A percentile compares a stretch with the other conserved stretches of the same genome.
These are phyloP conservation scores for Apiospora kogelbergensis DNA, from an alignment of 2,329 filamentous ascomycete species.

Conservation along the genomic window DNA sequence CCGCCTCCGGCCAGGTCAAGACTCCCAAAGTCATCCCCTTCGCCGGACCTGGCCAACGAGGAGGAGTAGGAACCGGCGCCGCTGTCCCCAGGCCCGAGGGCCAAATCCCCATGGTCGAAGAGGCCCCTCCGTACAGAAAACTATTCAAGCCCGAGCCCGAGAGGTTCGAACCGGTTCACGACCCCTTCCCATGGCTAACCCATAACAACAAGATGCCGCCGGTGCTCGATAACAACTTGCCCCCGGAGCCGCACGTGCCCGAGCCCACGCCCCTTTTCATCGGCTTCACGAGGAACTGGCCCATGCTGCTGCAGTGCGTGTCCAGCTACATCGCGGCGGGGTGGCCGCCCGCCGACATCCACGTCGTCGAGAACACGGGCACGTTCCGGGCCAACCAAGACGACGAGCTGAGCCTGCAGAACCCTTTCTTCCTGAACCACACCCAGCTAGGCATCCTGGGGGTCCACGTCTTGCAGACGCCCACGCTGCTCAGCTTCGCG, in stretches of 20 bases:
- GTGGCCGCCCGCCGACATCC: constrained; percentile 54
- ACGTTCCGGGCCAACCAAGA: constrained; percentile 48
- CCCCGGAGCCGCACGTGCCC: constrained; percentile 33
- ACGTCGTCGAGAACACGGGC: constrained; percentile 56
- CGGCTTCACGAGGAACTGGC: constrained; percentile 54
- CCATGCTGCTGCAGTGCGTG: constrained; percentile 51
- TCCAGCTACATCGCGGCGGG: constrained; percentile 54
- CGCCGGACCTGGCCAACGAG: not conserved
- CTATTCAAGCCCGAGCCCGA: constrained; percentile 33
- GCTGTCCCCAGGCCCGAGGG: not conserved
- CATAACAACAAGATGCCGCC: constrained; percentile 27
- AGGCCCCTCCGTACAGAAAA: constrained; percentile 21
- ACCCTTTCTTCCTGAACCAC: constrained; percentile 56
- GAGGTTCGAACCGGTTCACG: constrained; percentile 29
- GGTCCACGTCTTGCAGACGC: constrained; percentile 49
- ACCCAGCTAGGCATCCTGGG: constrained; percentile 45
- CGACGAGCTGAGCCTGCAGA: constrained; percentile 45
- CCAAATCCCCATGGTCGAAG: not conserved
- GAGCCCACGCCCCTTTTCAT: constrained; percentile 44
- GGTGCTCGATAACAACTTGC: constrained; percentile 31
- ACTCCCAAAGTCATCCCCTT: not conserved
- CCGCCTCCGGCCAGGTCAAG: not conserved
- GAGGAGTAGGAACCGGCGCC: not conserved
- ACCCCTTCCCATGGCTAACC: constrained; percentile 39
- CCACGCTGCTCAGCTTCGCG: constrained; percentile 47